phyloP scores from a whole-genome alignment of 2,329 filamentous ascomycete genomes.

The Scytalidium sp. region DNA sequence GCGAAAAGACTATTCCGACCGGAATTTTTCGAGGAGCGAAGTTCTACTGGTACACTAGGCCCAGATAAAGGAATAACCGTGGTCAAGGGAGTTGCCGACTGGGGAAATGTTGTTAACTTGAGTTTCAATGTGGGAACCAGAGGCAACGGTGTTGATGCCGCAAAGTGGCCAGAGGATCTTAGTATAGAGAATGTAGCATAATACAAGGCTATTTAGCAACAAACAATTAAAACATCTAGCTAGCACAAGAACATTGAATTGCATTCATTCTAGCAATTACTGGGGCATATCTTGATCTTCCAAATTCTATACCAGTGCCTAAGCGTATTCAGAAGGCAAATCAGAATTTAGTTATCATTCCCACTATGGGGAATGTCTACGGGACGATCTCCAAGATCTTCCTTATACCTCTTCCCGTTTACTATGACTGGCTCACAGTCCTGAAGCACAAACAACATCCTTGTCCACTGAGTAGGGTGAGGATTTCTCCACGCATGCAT shows the following conservation, averaged over 20 bases:
- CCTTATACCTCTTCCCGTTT: slow-evolving; percentile 3
- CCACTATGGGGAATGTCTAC: slow-evolving; percentile 1
- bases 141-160: slow-evolving; percentile 44
- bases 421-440: slow-evolving; percentile 4
- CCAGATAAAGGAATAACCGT: slow-evolving; percentile 33
- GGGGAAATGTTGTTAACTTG: slow-evolving; percentile 33
- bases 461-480: slow-evolving; percentile 5
- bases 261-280: too few species aligned
- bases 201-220: too few species aligned
- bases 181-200: slow-evolving; percentile 31
- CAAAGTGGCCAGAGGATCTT: slow-evolving; percentile 43
- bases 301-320: too few species aligned
- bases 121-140: slow-evolving; percentile 46
- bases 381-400: slow-evolving; percentile 3
- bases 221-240: too few species aligned
- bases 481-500: slow-evolving; percentile 6
- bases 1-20: slow-evolving; percentile 38
- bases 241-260: too few species aligned
- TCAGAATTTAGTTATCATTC: not conserved
- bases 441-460: slow-evolving; percentile 9
- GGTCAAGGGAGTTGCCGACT: slow-evolving; percentile 33
- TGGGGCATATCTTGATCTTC: too few species aligned
- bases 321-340: too few species aligned
- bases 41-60: slow-evolving; percentile 34
- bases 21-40: slow-evolving; percentile 42